Evolutionary conservation across 1,139 yeast genomes (phyloP), one percentile per base, ranked within the genome.

Genomic region (Diutina ranongensis): DNA sequence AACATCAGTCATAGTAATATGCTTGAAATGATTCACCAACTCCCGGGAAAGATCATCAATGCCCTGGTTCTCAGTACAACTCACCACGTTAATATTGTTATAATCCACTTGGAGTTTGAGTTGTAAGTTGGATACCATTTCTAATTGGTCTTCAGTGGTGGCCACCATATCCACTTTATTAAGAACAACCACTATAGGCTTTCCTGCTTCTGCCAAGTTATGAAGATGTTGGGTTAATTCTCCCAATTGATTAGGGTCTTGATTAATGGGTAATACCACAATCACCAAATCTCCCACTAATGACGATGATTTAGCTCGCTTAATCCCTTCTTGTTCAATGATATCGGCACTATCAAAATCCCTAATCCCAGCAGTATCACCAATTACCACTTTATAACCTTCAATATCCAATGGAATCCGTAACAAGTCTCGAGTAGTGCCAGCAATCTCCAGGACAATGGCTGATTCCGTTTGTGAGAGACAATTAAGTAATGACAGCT

Each of bases 331-430:
- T 8, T 62, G 62, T 57, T 92, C 99, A 45, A 92, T 84, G 8
- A 58, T 55, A 49, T 80, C 88, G 0, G 71, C 69, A 8, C 63
- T 52, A 7, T 54, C 48, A 2, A 68, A 47, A n/a, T 68, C 65
- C 49, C 98, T 61, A 2, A 92, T 76, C 0, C 98, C 99, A 0
- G 99, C 99, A 0, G 98, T 89, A 58, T 92, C 98, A 2, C 94
- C 87, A 27, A 89, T 62, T 2, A 87, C 71, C 0, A 88, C 83
- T 57, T 89, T 92, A 61, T 71, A 88, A 0, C 98, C 98, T 36
- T 76, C 74, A 9, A 92, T 76, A 57, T 89, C 92, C 44, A 92
- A 60, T 0, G 89, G 85, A 1, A 88, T 76, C 53, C 88, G 94
- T 19, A 94, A 74, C 0, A 86, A 68, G 58, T 92, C 98, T 56